Percentiles rank a stretch among this genome's conserved stretches.
phyloP scores from a whole-genome alignment of 1,284 basidiomycete genomes.

The Malassezia yamatoensis region DNA sequence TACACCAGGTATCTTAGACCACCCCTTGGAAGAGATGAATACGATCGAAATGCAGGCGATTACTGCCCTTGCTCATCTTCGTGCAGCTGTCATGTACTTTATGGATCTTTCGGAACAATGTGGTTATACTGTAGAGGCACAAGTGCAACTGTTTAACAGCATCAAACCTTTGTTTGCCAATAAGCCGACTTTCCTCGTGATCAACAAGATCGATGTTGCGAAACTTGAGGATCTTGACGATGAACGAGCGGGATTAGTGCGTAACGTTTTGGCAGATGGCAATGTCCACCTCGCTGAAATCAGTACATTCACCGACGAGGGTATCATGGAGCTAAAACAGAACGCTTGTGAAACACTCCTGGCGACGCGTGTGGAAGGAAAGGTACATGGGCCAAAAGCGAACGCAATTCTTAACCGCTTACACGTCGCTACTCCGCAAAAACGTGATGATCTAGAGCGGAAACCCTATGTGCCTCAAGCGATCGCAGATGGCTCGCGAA shows the following conservation, averaged over 20 bases:
- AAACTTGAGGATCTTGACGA: slow-evolving; percentile 36
- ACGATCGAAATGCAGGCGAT: slow-evolving; percentile 49
- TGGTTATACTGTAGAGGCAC: slow-evolving; percentile 46
- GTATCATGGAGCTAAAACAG: slow-evolving; percentile 43
- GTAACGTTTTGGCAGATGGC: slow-evolving; percentile 32
- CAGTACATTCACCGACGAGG: slow-evolving; percentile 47
- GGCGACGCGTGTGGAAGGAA: slow-evolving; percentile 40
- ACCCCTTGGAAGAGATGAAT: slow-evolving; percentile 48
- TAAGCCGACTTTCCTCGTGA: slow-evolving; percentile 46
- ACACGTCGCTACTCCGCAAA: slow-evolving; percentile 42
- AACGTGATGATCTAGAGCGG: slow-evolving; percentile 39
- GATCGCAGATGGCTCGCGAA: slow-evolving; percentile 26
- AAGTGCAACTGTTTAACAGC: slow-evolving; percentile 46
- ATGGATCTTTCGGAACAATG: slow-evolving; percentile 48
- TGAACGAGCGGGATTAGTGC: slow-evolving; percentile 33
- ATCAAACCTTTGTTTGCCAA: slow-evolving; percentile 48
- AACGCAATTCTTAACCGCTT: slow-evolving; percentile 44
- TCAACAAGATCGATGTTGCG: slow-evolving; percentile 45
- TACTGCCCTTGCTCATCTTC: slow-evolving; percentile 45
- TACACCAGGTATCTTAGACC: slow-evolving; percentile 47
- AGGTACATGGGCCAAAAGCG: slow-evolving; percentile 42
- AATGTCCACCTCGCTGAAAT: slow-evolving; percentile 41
- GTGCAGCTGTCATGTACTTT: slow-evolving; percentile 46
- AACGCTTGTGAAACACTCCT: slow-evolving; percentile 44
- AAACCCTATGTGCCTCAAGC: slow-evolving; percentile 36